These are phyloP conservation scores for Pichia rugopelliculosa DNA, from an alignment of 805 yeast species.

Conservation along the genomic window DNA sequence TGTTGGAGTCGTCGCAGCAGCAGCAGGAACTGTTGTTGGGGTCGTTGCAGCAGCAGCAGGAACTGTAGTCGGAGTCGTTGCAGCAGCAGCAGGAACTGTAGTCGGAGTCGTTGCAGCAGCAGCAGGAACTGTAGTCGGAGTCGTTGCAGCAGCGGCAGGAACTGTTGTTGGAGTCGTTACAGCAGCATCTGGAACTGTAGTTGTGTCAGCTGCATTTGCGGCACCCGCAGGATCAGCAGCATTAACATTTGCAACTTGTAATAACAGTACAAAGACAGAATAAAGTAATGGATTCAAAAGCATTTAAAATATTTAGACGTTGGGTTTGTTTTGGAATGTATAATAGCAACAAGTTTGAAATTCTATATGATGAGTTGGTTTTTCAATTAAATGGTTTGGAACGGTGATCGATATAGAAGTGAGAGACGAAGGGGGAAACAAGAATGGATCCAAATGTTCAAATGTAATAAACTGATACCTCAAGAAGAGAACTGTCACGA, in stretches of 20 bases:
- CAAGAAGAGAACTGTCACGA: too few species aligned
- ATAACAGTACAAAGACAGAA: background rate
- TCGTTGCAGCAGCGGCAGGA: background rate
- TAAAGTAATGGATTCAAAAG: background rate
- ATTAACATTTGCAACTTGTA: background rate
- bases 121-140: constrained; percentile 4
- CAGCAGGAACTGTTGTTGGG: constrained; percentile 11
- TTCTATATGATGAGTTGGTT: too few species aligned
- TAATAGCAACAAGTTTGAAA: background rate
- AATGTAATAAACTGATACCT: too few species aligned
- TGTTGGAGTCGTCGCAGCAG: constrained; percentile 6
- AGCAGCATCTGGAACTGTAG: background rate
- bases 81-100: constrained; percentile 5
- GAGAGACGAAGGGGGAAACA: too few species aligned
- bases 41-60: constrained; percentile 10
- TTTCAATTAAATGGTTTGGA: too few species aligned
- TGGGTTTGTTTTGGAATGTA: too few species aligned
- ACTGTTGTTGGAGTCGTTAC: background rate
- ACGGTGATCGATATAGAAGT: too few species aligned
- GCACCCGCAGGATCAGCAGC: constrained; percentile 3
- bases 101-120: constrained; percentile 8
- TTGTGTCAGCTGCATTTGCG: background rate
- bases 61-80: constrained; percentile 5
- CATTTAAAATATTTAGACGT: background rate
- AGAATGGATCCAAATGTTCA: too few species aligned